Conservation (phyloP, 257 asterid species). For the Forsythia viridissima region DNA sequence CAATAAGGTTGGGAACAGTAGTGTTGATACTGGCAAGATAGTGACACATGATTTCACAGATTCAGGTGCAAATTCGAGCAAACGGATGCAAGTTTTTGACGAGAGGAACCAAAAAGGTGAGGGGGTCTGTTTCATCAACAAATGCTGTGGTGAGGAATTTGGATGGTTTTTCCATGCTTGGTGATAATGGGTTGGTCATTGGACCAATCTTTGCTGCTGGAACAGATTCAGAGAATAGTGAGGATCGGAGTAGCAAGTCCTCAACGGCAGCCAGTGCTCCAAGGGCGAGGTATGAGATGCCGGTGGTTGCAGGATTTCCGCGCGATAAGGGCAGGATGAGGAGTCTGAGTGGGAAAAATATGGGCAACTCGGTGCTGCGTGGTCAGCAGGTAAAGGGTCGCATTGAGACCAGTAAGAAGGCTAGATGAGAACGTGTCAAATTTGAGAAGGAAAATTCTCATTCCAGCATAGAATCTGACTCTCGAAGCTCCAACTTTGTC, state of each 20-base stretch:
- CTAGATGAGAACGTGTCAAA: conserved; percentile 62
- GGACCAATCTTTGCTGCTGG: conserved; percentile 38
- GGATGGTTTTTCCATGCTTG: conserved; percentile 40
- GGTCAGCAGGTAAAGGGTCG: conserved; percentile 46
- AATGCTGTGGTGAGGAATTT: conserved; percentile 48
- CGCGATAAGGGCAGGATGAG: conserved; percentile 36
- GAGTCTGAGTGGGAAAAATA: conserved; percentile 47
- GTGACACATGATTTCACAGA: conserved; percentile 34
- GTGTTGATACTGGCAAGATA: conserved; percentile 28
- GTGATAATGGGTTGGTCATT: conserved; percentile 35
- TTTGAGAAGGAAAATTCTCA: conserved; percentile 69
- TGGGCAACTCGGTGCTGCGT: conserved; percentile 37
- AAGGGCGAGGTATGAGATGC: conserved; percentile 38
- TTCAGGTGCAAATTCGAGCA: conserved; percentile 33
- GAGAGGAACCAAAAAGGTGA: conserved; percentile 51
- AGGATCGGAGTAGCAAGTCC: conserved; percentile 77
- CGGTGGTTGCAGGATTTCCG: conserved; percentile 31
- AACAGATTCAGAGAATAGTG: conserved; percentile 62
- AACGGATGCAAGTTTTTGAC: conserved; percentile 34
- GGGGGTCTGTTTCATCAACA: conserved; percentile 69
- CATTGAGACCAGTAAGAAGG: conserved; percentile 54
- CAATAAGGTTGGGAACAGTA: conserved; percentile 36
- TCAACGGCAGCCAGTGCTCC: conserved; percentile 81
- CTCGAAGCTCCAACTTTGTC: conserved; percentile 58
- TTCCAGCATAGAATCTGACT: conserved; percentile 83